Evolutionary conservation across 768 basidiomycete species (phyloP).

Genomic region (Podaxis rugospora): DNA sequence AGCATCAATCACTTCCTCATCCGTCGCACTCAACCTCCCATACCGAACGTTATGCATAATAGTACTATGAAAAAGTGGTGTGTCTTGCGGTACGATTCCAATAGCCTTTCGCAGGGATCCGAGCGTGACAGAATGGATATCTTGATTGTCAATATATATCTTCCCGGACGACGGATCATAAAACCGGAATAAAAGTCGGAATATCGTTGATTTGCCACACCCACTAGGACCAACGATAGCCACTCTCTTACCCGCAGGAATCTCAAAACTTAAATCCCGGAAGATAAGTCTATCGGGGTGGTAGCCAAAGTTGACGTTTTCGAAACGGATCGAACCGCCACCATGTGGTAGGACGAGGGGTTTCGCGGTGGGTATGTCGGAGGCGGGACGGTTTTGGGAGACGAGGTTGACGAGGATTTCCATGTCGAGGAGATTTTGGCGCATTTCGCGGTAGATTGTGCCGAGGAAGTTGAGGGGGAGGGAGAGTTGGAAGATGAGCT

Average conservation of each 20-base stretch:
- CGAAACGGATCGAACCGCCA: conserved; percentile 64
- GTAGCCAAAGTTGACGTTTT: conserved; percentile 90
- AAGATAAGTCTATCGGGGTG: conserved; percentile 93
- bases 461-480: conserved; percentile 96
- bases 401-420: conserved; percentile 90
- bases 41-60: conserved; percentile 96
- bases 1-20: conserved; percentile 85
- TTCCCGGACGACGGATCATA: conserved; percentile 79
- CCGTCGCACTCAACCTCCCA: conserved; percentile 80
- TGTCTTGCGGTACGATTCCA: conserved; percentile 97
- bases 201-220: conserved; percentile 95
- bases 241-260: conserved; percentile 95
- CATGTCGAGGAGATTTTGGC: conserved; percentile 97
- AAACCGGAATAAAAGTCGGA: conserved; percentile 91
- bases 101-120: conserved; percentile 69
- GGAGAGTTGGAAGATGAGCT: conserved; percentile 95
- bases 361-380: conserved; percentile 62
- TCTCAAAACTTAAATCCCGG: conserved; percentile 77
- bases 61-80: conserved; percentile 94
- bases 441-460: conserved; percentile 94
- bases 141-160: conserved; percentile 88
- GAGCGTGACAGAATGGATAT: conserved; percentile 69
- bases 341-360: conserved; percentile 54
- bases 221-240: conserved; percentile 97
- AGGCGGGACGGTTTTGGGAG: conserved; percentile 68